A percentile compares a stretch with the other conserved stretches of the same genome.
phyloP scores from a whole-genome alignment of 257 asterid genomes.

The Osmanthus fragrans region DNA sequence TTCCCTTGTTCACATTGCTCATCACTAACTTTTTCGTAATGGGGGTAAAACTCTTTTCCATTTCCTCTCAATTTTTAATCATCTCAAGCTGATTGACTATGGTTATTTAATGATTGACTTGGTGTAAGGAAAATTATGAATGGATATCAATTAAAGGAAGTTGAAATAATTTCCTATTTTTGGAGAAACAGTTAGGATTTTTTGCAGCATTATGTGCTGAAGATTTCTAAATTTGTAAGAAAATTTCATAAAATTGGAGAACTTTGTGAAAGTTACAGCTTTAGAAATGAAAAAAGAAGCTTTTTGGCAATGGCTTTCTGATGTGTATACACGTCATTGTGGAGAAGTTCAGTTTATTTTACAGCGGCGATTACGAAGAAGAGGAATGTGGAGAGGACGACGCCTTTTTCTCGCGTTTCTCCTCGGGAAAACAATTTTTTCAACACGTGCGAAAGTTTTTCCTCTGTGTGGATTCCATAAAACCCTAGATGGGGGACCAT shows the following conservation, averaged over 20 bases:
- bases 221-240: conserved; percentile 14
- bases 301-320: conserved; percentile 18
- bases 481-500: conserved; percentile 47
- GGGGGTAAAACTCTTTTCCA: background rate
- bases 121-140: background rate
- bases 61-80: background rate
- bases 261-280: conserved; percentile 14
- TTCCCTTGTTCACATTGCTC: background rate
- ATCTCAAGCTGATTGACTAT: background rate
- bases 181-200: conserved; percentile 20
- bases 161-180: conserved; percentile 20
- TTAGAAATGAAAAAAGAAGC: conserved; percentile 28
- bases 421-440: conserved; percentile 19
- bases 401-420: conserved; percentile 16
- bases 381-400: conserved; percentile 13
- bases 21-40: background rate
- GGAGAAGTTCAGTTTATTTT: background rate
- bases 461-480: conserved; percentile 25
- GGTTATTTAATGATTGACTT: background rate
- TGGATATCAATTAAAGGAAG: background rate
- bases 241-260: background rate
- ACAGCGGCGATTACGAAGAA: background rate
- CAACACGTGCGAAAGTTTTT: conserved; percentile 20
- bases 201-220: conserved; percentile 19
- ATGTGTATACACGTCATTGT: conserved; percentile 33